A percentile compares a stretch with the other conserved stretches of the same genome.
Conservation (phyloP, 495 filamentous ascomycete species). For the Amorphotheca resinae region DNA sequence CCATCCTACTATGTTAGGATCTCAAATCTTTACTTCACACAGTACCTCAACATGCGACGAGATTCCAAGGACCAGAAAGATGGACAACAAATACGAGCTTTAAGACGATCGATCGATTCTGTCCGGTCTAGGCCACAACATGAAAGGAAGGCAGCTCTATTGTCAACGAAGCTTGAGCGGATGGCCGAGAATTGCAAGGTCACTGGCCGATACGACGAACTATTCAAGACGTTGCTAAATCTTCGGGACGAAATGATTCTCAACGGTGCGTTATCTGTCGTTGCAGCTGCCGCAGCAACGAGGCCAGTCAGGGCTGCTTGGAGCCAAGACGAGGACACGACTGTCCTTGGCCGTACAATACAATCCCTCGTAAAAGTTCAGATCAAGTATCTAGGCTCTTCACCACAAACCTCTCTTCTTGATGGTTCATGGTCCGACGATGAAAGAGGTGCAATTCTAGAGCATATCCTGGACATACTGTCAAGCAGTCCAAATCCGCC, state of each 20-base stretch:
- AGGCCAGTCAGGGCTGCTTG: conserved; percentile 26
- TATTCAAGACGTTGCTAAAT: conserved; percentile 32
- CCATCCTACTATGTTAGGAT: conserved; percentile 44
- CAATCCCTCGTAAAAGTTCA: conserved; percentile 35
- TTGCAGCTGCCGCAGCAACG: conserved; percentile 25
- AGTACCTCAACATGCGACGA: conserved; percentile 31
- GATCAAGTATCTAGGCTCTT: conserved; percentile 15
- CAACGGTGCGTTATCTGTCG: conserved; percentile 30
- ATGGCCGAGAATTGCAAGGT: conserved; percentile 17
- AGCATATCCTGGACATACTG: conserved; percentile 31
- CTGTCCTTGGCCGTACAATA: conserved; percentile 32
- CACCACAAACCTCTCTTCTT: neutral
- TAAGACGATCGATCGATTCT: conserved; percentile 38
- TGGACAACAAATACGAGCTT: conserved; percentile 28
- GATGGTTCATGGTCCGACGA: conserved; percentile 12
- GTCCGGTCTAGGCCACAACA: conserved; percentile 29
- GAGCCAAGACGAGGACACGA: conserved; percentile 26
- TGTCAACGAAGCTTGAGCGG: conserved; percentile 34
- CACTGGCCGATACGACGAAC: conserved; percentile 28
- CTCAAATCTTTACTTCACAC: conserved; percentile 69
- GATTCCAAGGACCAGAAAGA: conserved; percentile 28
- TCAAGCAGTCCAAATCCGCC: conserved; percentile 1
- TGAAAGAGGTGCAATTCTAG: conserved; percentile 36
- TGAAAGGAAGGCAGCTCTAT: conserved; percentile 34
- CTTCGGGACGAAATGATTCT: conserved; percentile 34